phyloP scores from a whole-genome alignment of 2,329 filamentous ascomycete species.

The Diaporthe citriasiana region DNA sequence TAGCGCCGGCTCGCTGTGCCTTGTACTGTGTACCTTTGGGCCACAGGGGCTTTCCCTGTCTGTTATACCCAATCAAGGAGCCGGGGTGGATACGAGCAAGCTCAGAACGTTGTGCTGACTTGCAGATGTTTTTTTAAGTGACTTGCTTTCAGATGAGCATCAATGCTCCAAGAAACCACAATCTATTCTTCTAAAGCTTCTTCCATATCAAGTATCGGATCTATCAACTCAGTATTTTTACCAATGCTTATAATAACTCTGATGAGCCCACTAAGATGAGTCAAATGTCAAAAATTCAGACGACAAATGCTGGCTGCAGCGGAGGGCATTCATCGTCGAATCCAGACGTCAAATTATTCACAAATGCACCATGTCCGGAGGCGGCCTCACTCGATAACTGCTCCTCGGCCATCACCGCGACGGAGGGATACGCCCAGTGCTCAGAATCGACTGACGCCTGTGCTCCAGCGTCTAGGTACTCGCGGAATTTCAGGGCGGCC shows the following conservation, averaged over 20 bases:
- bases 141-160: not conserved
- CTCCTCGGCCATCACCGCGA: not conserved
- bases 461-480: conserved; percentile 2
- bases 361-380: too few relatives aligned
- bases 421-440: not conserved
- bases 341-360: not conserved
- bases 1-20: not conserved
- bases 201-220: not conserved
- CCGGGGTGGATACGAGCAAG: not conserved
- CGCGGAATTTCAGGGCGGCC: not conserved
- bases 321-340: not conserved
- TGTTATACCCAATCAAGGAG: not conserved
- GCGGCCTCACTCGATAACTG: not conserved
- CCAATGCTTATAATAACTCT: too few relatives aligned
- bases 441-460: not conserved
- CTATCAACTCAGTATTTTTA: not conserved
- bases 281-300: not conserved
- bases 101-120: not conserved
- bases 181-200: not conserved
- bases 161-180: not conserved
- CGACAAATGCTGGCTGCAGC: not conserved
- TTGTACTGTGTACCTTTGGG: not conserved
- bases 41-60: not conserved
- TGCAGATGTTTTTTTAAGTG: not conserved
- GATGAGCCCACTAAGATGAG: too few relatives aligned